Evolutionary conservation across 169 alveolate species (phyloP).

Genomic region (Theileria annulata): DNA sequence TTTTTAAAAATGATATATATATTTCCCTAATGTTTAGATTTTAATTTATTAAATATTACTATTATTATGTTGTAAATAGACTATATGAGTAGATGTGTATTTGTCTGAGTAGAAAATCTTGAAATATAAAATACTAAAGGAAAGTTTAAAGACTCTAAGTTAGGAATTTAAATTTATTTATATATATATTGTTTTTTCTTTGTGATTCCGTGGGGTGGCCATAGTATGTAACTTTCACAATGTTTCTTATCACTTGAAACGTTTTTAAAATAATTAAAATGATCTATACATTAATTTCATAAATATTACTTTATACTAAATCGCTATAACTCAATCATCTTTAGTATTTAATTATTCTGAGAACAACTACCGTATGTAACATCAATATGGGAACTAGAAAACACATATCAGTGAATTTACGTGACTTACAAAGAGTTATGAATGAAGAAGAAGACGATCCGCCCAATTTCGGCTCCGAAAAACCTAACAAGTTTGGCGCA

Average conservation of each 20-base stretch:
- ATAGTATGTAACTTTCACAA: neutral
- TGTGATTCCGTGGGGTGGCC: conserved; percentile 26
- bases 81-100: neutral
- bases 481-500: conserved; percentile 16
- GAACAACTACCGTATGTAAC: neutral
- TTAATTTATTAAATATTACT: neutral
- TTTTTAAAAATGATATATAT: no score
- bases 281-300: neutral
- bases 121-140: neutral
- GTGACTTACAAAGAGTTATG: conserved; percentile 64
- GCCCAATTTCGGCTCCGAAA: conserved; percentile 29
- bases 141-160: neutral
- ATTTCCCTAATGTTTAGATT: neutral
- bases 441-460: conserved; percentile 50
- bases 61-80: neutral
- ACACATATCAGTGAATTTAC: conserved; percentile 62
- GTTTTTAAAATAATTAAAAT: conserved; percentile 4
- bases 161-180: neutral
- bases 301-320: neutral
- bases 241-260: neutral
- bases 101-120: neutral
- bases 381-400: conserved; percentile 45
- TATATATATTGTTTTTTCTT: neutral
- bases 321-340: neutral
- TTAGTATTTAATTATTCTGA: neutral